These are phyloP conservation scores for Dactylellina parvicollis DNA, from an alignment of 2,329 filamentous ascomycete species.

Conservation along the genomic window DNA sequence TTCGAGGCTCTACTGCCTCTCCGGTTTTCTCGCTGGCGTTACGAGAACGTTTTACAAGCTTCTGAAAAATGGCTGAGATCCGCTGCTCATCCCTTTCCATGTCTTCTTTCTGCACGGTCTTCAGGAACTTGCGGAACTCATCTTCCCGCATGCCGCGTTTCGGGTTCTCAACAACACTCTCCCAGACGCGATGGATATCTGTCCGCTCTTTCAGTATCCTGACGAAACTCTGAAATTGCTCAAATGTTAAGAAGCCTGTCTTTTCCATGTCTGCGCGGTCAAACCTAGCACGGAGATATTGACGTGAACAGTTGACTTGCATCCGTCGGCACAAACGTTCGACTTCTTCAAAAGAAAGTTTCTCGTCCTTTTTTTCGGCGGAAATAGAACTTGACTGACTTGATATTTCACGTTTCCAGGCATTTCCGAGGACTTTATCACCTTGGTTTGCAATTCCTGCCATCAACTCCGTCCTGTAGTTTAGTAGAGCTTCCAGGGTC, in stretches of 20 bases:
- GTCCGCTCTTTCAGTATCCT: conserved; percentile 82
- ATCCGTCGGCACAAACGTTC: conserved; percentile 86
- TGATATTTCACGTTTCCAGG: conserved; percentile 69
- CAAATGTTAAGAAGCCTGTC: conserved; percentile 76
- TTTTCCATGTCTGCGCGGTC: conserved; percentile 73
- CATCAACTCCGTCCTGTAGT: conserved; percentile 89
- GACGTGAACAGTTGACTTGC: conserved; percentile 87
- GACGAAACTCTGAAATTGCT: conserved; percentile 85
- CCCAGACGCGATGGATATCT: conserved; percentile 80
- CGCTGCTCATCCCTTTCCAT: conserved; percentile 71
- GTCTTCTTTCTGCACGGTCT: conserved; percentile 77
- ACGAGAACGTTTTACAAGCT: conserved; percentile 72
- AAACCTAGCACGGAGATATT: conserved; percentile 78
- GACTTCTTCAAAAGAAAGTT: conserved; percentile 79
- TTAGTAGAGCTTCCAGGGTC: conserved; percentile 83
- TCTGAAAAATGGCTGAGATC: conserved; percentile 79
- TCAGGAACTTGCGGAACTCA: conserved; percentile 81
- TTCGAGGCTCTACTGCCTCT: conserved; percentile 63
- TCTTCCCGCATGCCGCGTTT: conserved; percentile 74
- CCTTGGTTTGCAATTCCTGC: conserved; percentile 85
- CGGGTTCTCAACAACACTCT: conserved; percentile 68
- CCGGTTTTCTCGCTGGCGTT: conserved; percentile 63
- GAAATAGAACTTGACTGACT: conserved; percentile 22
- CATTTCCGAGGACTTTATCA: conserved; percentile 80
- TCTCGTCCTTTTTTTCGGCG: conserved; percentile 67